Conservation (phyloP, 345 rosid genomes). For the Crucihimalaya himalaica region DNA sequence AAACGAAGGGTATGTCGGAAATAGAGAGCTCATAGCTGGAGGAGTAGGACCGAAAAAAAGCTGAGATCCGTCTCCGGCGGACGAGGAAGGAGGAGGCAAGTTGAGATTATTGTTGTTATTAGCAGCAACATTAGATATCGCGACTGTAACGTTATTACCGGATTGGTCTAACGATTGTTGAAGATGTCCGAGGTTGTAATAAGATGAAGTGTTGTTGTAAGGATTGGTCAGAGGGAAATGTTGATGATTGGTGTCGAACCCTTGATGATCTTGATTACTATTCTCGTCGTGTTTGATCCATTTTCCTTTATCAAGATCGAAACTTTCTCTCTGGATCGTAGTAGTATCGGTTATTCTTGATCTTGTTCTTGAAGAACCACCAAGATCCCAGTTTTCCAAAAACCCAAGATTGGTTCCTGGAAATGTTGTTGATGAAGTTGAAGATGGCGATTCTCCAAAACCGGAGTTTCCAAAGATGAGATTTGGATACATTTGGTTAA, state of each 20-base stretch:
- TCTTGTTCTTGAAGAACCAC: constrained; percentile 46
- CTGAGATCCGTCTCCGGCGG: constrained; percentile 47
- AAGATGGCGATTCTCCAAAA: constrained; percentile 34
- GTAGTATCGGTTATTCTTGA: constrained; percentile 36
- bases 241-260: constrained; percentile 43
- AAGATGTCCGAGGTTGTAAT: constrained; percentile 65
- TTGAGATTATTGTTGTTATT: constrained; percentile 36
- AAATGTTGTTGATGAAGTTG: constrained; percentile 29
- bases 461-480: constrained; percentile 38
- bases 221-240: constrained; percentile 45
- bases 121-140: constrained; percentile 50
- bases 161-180: constrained; percentile 66
- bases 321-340: constrained; percentile 39
- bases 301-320: constrained; percentile 60
- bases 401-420: constrained; percentile 45
- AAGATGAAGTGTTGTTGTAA: constrained; percentile 45
- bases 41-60: constrained; percentile 61
- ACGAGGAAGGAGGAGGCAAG: constrained; percentile 38
- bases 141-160: constrained; percentile 60
- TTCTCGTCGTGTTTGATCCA: constrained; percentile 53
- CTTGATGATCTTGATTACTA: constrained; percentile 43
- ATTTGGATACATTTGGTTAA: constrained; percentile 70
- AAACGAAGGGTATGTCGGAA: constrained; percentile 58
- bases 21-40: constrained; percentile 54
- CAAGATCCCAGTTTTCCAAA: constrained; percentile 47